Evolutionary conservation across 202 grass and related monocot genomes (phyloP), one percentile per base, ranked within the genome.

Genomic region (Saccharum hybrid): DNA sequence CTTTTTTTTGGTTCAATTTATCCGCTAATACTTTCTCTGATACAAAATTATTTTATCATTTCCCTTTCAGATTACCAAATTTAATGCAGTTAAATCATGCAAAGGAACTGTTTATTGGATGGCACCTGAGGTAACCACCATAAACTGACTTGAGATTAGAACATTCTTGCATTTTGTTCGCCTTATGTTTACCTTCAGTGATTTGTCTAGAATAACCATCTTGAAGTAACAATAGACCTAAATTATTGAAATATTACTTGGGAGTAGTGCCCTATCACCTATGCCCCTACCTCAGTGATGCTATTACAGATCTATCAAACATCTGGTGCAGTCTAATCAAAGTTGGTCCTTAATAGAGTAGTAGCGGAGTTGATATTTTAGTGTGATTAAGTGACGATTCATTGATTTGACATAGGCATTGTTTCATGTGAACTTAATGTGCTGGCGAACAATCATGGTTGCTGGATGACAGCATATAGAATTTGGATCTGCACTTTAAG

Each of bases 21-120:
- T 84, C 19, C 4, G 43, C 76, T 89, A 67, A 74, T 34, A 10
- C 81, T 78, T 87, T 41, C 51, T 23, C 28, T 84, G 22, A 75
- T 75, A 54, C 72, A 57, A 77, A 26, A 18, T 71, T 69, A 2
- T 59, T 69, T 63, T 49, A 28, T 41, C 75, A 51, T 82, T 75
- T 83, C 54, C 80, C 26, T 87, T 84, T 61, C 90, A 97, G 94
- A 91, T 89, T 79, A 91, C 68, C 83, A 94, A 93, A 86, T 79
- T 97, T 40, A 90, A 40, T 39, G 70, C 75, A 39, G 69, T 97
- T 68, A 97, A 94, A 71, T 97, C 94, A 49, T 93, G 94, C 87
- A 94, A 97, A 89, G 94, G 94, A 89, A 97, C 92, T 78, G 90
- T 92, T 80, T 97, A 91, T 78, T 97, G 92, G 94, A 97, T 97